Percentiles rank a stretch among this genome's conserved stretches.
Conservation (phyloP, 2,329 filamentous ascomycete species). For the Exophiala aquamarina region DNA sequence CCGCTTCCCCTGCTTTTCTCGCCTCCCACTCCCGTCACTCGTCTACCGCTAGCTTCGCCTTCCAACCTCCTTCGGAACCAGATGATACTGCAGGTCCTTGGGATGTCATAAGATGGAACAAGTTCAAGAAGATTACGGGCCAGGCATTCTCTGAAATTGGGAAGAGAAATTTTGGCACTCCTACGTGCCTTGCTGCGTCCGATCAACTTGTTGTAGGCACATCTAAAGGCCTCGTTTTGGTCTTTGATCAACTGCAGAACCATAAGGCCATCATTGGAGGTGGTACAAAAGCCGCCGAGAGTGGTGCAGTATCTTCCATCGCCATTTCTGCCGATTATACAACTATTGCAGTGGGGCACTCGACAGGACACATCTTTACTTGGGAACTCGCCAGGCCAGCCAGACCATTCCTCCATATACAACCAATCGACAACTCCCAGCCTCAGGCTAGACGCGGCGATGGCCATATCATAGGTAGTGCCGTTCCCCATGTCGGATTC, state of each 20-base stretch:
- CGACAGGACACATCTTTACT: conserved; percentile 88
- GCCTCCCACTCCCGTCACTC: conserved; percentile 76
- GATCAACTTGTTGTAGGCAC: conserved; percentile 88
- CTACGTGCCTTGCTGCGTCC: conserved; percentile 86
- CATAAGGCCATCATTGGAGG: conserved; percentile 91
- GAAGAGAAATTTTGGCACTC: conserved; percentile 86
- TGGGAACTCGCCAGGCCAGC: conserved; percentile 88
- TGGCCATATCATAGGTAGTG: conserved; percentile 75
- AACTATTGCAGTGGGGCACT: conserved; percentile 86
- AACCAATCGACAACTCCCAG: conserved; percentile 68
- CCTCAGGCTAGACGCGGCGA: conserved; percentile 68
- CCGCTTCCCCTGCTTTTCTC: conserved; percentile 75
- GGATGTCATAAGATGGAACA: conserved; percentile 97
- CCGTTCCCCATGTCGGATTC: conserved; percentile 90
- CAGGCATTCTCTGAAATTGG: conserved; percentile 92
- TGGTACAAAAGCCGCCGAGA: conserved; percentile 92
- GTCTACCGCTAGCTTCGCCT: conserved; percentile 71
- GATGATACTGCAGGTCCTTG: conserved; percentile 79
- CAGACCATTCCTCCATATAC: conserved; percentile 83
- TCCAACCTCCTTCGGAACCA: conserved; percentile 56
- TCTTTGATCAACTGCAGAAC: conserved; percentile 97
- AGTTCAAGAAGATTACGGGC: conserved; percentile 80
- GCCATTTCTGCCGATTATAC: conserved; percentile 92
- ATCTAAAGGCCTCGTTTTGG: conserved; percentile 86
- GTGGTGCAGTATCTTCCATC: conserved; percentile 80